Conservation (phyloP, 208 protist genomes). For the Crithidia bombi region DNA sequence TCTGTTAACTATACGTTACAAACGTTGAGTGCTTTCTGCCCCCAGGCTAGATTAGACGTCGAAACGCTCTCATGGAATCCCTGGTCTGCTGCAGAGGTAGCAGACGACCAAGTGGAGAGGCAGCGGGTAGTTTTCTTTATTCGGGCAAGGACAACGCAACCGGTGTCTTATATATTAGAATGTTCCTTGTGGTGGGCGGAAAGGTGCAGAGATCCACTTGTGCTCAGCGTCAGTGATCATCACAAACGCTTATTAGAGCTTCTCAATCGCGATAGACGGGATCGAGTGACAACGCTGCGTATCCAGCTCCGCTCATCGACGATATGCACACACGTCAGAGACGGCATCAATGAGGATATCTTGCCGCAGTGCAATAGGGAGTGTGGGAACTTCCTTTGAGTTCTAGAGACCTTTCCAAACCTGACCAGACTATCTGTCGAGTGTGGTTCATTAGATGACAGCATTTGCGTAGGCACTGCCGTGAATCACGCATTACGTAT, state of each 20-base stretch:
- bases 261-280: neutral
- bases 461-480: neutral
- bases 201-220: neutral
- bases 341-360: neutral
- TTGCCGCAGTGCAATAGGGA: neutral
- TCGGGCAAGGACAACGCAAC: neutral
- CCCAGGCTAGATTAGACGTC: neutral
- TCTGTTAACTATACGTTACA: neutral
- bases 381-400: neutral
- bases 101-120: neutral
- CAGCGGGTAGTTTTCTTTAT: neutral
- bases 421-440: neutral
- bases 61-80: neutral
- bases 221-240: neutral
- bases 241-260: neutral
- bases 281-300: neutral
- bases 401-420: neutral
- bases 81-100: neutral
- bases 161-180: neutral
- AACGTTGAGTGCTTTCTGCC: neutral
- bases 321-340: neutral
- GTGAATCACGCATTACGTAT: neutral
- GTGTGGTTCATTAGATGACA: neutral
- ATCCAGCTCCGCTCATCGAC: neutral
- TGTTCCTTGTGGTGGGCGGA: constrained; percentile 7